Conservation (phyloP, 2,329 filamentous ascomycete species). For the Zymoseptoria crescenta region DNA sequence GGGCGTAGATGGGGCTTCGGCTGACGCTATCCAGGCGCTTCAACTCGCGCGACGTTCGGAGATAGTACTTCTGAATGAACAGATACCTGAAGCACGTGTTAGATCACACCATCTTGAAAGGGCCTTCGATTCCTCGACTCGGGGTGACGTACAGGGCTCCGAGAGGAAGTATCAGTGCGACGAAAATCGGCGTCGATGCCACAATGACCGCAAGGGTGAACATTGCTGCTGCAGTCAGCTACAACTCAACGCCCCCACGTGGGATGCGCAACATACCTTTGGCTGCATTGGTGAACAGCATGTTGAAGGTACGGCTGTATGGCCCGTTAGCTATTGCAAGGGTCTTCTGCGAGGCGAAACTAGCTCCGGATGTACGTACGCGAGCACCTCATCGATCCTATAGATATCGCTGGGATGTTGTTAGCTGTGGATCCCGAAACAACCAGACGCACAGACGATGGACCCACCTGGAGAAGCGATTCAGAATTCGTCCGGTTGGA, state of each 20-base stretch:
- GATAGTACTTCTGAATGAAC: conserved; percentile 93
- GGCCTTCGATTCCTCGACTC: neutral
- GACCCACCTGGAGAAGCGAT: conserved; percentile 80
- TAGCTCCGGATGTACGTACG: conserved; percentile 38
- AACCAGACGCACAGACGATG: conserved; percentile 2
- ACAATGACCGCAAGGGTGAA: conserved; percentile 88
- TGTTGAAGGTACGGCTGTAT: conserved; percentile 77
- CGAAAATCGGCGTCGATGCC: conserved; percentile 69
- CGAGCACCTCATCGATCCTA: conserved; percentile 78
- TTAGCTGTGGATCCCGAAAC: conserved; percentile 3
- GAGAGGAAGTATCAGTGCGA: conserved; percentile 73
- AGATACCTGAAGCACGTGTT: conserved; percentile 33
- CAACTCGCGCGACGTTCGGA: conserved; percentile 89
- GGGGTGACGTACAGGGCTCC: conserved; percentile 56
- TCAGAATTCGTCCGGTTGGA: conserved; percentile 89
- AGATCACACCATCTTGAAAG: neutral
- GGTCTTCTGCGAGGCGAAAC: conserved; percentile 1
- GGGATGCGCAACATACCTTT: conserved; percentile 35
- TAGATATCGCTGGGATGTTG: conserved; percentile 13
- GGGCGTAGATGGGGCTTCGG: conserved; percentile 91
- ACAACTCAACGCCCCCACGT: conserved; percentile 7
- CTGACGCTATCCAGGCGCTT: conserved; percentile 94
- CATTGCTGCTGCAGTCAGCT: conserved; percentile 35
- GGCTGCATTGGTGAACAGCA: conserved; percentile 53
- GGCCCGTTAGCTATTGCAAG: conserved; percentile 22